These are phyloP conservation scores for Lichtheimia corymbifera DNA, from an alignment of 371 early-diverging fungal species.

Conservation along the genomic window DNA sequence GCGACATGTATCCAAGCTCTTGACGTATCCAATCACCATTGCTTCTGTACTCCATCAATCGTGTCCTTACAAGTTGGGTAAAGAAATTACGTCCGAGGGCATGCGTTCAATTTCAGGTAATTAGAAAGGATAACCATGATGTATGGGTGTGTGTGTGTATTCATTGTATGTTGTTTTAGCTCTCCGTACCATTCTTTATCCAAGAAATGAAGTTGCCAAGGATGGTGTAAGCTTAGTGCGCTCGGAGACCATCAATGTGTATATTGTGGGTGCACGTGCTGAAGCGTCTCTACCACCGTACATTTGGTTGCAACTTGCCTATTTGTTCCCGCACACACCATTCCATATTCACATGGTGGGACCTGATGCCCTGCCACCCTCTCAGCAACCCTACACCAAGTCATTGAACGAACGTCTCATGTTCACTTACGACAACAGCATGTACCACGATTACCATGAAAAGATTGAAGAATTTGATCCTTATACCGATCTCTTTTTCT, in stretches of 20 bases:
- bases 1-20: slow-evolving; percentile 79
- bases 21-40: slow-evolving; percentile 84
- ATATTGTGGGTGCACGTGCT: slow-evolving; percentile 77
- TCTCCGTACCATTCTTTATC: slow-evolving; percentile 70
- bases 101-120: slow-evolving; percentile 68
- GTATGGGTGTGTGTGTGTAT: background rate
- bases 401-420: slow-evolving; percentile 49
- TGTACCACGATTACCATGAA: slow-evolving; percentile 54
- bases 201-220: slow-evolving; percentile 47
- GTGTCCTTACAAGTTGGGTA: slow-evolving; percentile 68
- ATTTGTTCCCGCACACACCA: slow-evolving; percentile 75
- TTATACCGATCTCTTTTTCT: slow-evolving; percentile 78
- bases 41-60: slow-evolving; percentile 77
- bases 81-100: slow-evolving; percentile 77
- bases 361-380: slow-evolving; percentile 74
- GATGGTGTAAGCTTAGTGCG: slow-evolving; percentile 48
- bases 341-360: slow-evolving; percentile 85
- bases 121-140: background rate
- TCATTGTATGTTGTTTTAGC: slow-evolving; percentile 39
- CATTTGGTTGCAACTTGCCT: slow-evolving; percentile 76
- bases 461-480: slow-evolving; percentile 70
- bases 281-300: slow-evolving; percentile 80
- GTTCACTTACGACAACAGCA: slow-evolving; percentile 49
- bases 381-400: slow-evolving; percentile 42
- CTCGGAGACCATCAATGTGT: slow-evolving; percentile 69